Conservation (phyloP, 139 green algal genomes). For the Pseudopediastrum boryanum region DNA sequence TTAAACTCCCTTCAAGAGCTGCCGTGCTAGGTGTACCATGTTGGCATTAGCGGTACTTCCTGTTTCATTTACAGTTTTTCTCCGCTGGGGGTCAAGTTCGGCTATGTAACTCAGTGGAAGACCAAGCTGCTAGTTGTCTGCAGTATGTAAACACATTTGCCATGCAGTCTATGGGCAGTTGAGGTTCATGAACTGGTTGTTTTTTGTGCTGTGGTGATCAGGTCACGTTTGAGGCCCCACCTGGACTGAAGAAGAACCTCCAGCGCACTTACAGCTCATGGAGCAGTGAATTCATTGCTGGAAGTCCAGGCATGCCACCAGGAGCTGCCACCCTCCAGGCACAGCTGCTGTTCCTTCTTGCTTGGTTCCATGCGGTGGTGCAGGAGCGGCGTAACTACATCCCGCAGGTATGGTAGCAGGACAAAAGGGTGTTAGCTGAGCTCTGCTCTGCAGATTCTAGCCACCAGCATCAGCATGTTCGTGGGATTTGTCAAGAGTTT, state of each 20-base stretch:
- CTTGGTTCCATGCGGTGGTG: constrained; percentile 87
- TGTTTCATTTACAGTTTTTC: no score
- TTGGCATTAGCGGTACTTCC: no score
- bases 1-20: no score
- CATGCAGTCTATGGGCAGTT: no score
- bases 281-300: constrained; percentile 48
- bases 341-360: constrained; percentile 86
- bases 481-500: background rate
- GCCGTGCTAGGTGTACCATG: no score
- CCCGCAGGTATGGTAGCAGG: constrained; percentile 44
- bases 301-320: background rate
- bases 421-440: background rate
- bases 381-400: constrained; percentile 80
- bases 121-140: no score
- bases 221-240: constrained; percentile 83
- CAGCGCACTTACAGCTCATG: constrained; percentile 76
- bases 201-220: no score
- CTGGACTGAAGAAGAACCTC: constrained; percentile 86
- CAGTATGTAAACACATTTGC: no score
- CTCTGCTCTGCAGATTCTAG: background rate
- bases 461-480: background rate
- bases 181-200: no score
- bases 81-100: no score
- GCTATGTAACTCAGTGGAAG: no score
- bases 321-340: constrained; percentile 45